These are phyloP conservation scores for Xeromyces bisporus DNA, from an alignment of 495 filamentous ascomycete genomes.

Conservation along the genomic window DNA sequence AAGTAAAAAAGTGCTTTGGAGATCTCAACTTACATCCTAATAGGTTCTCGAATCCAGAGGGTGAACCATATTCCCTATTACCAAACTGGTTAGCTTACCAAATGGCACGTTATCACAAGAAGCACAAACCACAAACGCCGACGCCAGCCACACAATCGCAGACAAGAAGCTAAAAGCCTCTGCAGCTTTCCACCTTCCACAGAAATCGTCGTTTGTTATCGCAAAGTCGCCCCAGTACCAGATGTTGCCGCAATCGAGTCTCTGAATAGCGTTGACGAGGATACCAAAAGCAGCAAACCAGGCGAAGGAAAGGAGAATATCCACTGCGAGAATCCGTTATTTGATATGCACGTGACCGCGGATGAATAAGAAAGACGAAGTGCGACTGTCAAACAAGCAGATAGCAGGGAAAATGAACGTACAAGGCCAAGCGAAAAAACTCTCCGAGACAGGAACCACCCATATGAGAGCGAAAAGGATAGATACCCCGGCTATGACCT, in stretches of 20 bases:
- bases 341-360: not conserved
- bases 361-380: not conserved
- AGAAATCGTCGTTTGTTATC: constrained; percentile 22
- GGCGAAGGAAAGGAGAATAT: constrained; percentile 39
- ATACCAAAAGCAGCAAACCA: constrained; percentile 53
- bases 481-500: constrained; percentile 38
- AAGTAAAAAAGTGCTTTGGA: too few species aligned
- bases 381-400: not conserved
- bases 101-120: too few species aligned
- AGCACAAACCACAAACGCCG: constrained; percentile 31
- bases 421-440: constrained; percentile 30
- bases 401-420: constrained; percentile 5
- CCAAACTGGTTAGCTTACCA: too few species aligned
- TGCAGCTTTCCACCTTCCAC: constrained; percentile 46
- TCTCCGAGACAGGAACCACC: constrained; percentile 35
- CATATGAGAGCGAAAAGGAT: constrained; percentile 35
- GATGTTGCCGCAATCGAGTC: constrained; percentile 37
- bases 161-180: constrained; percentile 52
- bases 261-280: constrained; percentile 35
- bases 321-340: constrained; percentile 18
- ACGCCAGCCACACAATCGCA: constrained; percentile 49
- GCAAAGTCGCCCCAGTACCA: constrained; percentile 30
- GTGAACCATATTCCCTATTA: too few species aligned
- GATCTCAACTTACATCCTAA: too few species aligned
- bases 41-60: too few species aligned